A percentile compares a stretch with the other conserved stretches of the same genome.
phyloP scores from a whole-genome alignment of 2,329 filamentous ascomycete genomes.

The Ophiostoma novo-ulmi region DNA sequence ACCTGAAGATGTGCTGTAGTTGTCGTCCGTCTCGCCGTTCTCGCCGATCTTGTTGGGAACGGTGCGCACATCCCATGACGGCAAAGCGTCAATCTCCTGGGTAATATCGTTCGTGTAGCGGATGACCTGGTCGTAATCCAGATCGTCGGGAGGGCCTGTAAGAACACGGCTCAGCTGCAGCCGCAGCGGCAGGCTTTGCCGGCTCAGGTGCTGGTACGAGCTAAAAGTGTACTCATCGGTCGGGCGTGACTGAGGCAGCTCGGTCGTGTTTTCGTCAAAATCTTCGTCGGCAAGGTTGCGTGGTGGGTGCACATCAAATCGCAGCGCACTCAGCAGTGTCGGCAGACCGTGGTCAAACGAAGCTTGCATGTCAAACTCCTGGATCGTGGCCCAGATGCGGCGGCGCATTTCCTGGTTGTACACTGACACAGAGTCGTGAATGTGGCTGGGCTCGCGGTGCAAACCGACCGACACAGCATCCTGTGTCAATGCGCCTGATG shows the following conservation, averaged over 20 bases:
- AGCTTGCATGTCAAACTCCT: conserved; percentile 58
- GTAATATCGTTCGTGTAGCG: conserved; percentile 57
- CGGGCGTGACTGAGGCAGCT: conserved; percentile 48
- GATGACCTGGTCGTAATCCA: conserved; percentile 59
- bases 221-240: conserved; percentile 52
- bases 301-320: conserved; percentile 52
- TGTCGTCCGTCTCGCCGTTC: conserved; percentile 36
- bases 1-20: conserved; percentile 27
- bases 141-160: conserved; percentile 49
- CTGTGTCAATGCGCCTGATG: conserved; percentile 51
- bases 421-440: conserved; percentile 50
- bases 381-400: conserved; percentile 56
- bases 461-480: conserved; percentile 55
- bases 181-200: conserved; percentile 52
- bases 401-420: conserved; percentile 60
- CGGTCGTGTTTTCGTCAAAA: conserved; percentile 46
- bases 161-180: conserved; percentile 54
- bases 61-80: conserved; percentile 47
- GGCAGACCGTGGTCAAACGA: conserved; percentile 58
- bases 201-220: conserved; percentile 54
- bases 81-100: conserved; percentile 55
- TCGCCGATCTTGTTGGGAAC: conserved; percentile 28
- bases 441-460: conserved; percentile 54
- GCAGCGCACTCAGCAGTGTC: conserved; percentile 52
- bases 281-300: conserved; percentile 51